Conservation (phyloP, 306 rosid species). For the Cicer arietinum region DNA sequence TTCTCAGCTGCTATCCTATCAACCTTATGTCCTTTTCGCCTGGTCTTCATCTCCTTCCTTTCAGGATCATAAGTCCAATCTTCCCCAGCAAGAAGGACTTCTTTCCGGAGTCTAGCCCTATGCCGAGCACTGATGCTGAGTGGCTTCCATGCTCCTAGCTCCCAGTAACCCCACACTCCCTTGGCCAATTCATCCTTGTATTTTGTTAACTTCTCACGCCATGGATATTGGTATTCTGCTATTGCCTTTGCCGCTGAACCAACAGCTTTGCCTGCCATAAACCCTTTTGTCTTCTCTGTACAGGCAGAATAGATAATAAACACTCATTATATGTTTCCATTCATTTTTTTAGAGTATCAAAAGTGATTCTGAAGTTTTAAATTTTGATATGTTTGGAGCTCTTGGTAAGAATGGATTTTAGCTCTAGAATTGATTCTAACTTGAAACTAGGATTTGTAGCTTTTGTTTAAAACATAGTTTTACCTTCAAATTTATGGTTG, state of each 20-base stretch:
- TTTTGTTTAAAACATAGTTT: too few species aligned
- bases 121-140: slow-evolving; percentile 74
- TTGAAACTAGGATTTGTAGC: too few species aligned
- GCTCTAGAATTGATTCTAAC: too few species aligned
- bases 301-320: slow-evolving; percentile 21
- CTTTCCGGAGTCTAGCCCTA: slow-evolving; percentile 76
- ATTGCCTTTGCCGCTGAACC: slow-evolving; percentile 58
- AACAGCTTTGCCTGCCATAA: slow-evolving; percentile 76
- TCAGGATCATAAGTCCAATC: slow-evolving; percentile 83
- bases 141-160: slow-evolving; percentile 92
- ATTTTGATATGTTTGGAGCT: too few species aligned
- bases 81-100: slow-evolving; percentile 76
- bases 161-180: slow-evolving; percentile 92
- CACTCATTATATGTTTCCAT: neutral
- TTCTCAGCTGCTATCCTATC: slow-evolving; percentile 82
- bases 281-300: slow-evolving; percentile 33
- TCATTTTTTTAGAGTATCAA: too few species aligned
- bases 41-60: slow-evolving; percentile 82
- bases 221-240: slow-evolving; percentile 75
- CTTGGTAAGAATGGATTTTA: too few species aligned
- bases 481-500: too few species aligned
- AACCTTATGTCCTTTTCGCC: slow-evolving; percentile 87
- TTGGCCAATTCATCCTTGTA: slow-evolving; percentile 73
- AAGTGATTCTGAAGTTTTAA: too few species aligned
- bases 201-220: slow-evolving; percentile 73